Evolutionary conservation across 441 rosid genomes (phyloP), one percentile per base, ranked within the genome.

Genomic region (Geranium incanum): DNA sequence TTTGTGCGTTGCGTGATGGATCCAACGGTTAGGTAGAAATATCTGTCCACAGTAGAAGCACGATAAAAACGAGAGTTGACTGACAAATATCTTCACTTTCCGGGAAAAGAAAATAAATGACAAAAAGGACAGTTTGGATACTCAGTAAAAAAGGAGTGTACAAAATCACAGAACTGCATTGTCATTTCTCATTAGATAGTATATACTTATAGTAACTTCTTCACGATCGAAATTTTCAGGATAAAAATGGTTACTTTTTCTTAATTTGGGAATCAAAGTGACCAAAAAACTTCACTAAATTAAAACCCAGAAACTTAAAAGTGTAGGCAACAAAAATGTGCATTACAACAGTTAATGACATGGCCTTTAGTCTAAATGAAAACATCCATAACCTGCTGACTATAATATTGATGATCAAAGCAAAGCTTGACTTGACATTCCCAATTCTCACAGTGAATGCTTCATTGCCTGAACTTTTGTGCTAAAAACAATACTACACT

Each of bases 1-100:
- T 59, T 60, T 60, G 66, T 60, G 66, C 9, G 9, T 19, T 19
- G 55, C 33, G 66, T 60, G 66, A 60, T 60, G 66, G 21, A 60
- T 60, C 66, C 21, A 23, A 60, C 55, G 11, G 12, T 48, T 12
- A 11, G 55, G 55, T 13, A 4, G 55, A 9, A 12, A 48, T n/a
- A 48, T 48, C 33, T 28, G 33, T n/a, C 15, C n/a, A 48, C 55
- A 48, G 55, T 12, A 48, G 55, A 48, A 48, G 55, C 55, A 12
- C 55, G n/a, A 48, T n/a, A 48, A 48, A 48, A 11, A 48, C 55
- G 55, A 48, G 55, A 48, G 15, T 15, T 60, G 66, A 60, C 66
- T 19, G 21, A 55, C 33, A 19, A 23, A 1, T 60, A 48, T 60
- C 21, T 3, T 60, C 12, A 60, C 21, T 60, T 60, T 60, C 66